A percentile compares a stretch with the other conserved stretches of the same genome.
These are phyloP conservation scores for Klebsormidium nitens DNA, from an alignment of 139 green algal species.

Conservation along the genomic window DNA sequence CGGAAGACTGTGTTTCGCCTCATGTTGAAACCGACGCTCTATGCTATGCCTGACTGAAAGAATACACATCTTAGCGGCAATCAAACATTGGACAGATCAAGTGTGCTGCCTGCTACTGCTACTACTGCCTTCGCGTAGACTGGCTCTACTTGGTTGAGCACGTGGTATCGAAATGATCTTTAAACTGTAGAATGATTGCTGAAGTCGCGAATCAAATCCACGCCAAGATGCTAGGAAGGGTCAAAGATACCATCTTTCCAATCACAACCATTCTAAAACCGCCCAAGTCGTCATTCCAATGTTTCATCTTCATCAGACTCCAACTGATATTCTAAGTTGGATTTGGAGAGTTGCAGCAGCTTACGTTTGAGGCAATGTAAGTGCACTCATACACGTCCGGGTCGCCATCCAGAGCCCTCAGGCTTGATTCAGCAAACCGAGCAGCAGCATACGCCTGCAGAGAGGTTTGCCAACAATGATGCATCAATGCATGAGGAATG, in stretches of 20 bases:
- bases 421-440: slow-evolving; percentile 85
- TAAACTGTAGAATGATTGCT: too few species aligned
- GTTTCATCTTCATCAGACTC: neutral
- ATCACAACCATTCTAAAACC: neutral
- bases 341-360: neutral
- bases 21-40: too few species aligned
- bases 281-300: slow-evolving; percentile 1
- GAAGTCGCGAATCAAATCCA: too few species aligned
- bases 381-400: slow-evolving; percentile 78
- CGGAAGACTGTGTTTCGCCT: too few species aligned
- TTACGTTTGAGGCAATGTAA: slow-evolving; percentile 71
- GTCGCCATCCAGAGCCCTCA: slow-evolving; percentile 90
- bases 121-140: too few species aligned
- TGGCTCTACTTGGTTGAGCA: too few species aligned
- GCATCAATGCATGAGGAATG: neutral
- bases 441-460: slow-evolving; percentile 83
- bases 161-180: too few species aligned
- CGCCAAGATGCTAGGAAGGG: neutral
- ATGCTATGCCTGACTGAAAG: too few species aligned
- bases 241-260: neutral
- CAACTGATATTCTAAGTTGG: neutral
- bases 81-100: too few species aligned
- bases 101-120: too few species aligned
- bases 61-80: too few species aligned
- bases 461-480: neutral